Percentiles rank a stretch among this genome's conserved stretches.
Evolutionary conservation across 352 stramenopile species (phyloP).

Genomic region (Pythium phragmitis): DNA sequence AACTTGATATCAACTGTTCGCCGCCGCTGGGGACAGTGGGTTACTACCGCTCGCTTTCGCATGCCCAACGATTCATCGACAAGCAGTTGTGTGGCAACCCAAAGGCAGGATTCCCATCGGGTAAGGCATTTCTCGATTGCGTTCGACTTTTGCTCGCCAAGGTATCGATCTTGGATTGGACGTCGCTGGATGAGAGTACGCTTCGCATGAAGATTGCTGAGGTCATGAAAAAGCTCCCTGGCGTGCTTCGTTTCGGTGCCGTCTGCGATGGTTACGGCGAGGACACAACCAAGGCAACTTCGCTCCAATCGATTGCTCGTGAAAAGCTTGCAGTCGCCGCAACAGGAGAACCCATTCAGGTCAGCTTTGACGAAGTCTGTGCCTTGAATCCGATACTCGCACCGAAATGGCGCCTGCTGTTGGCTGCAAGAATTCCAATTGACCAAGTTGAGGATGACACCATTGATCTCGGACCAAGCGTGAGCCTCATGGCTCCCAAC

Average conservation of each 20-base stretch:
- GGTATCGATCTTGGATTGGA: constrained; percentile 80
- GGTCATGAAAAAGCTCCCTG: constrained; percentile 41
- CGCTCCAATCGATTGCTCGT: constrained; percentile 23
- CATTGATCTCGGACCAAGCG: constrained; percentile 51
- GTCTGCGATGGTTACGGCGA: constrained; percentile 30
- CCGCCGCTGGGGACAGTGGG: constrained; percentile 60
- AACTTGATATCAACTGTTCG: constrained; percentile 68
- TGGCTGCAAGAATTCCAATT: constrained; percentile 24
- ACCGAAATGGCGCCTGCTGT: constrained; percentile 34
- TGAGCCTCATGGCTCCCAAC: constrained; percentile 19
- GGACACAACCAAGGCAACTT: constrained; percentile 21
- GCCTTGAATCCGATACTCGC: constrained; percentile 32
- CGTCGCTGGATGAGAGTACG: constrained; percentile 54
- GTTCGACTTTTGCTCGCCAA: constrained; percentile 70
- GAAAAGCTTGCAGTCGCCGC: constrained; percentile 35
- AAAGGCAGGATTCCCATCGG: constrained; percentile 36
- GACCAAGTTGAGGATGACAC: constrained; percentile 36
- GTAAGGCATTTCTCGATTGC: constrained; percentile 62
- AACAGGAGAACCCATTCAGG: constrained; percentile 33
- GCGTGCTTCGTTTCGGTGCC: constrained; percentile 43
- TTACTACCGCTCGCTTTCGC: constrained; percentile 60
- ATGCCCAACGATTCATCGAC: constrained; percentile 41
- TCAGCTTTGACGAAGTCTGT: constrained; percentile 33
- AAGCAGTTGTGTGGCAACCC: constrained; percentile 29
- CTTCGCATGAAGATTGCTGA: constrained; percentile 55